A percentile compares a stretch with the other conserved stretches of the same genome.
Conservation (phyloP, 768 basidiomycete genomes). For the Imleria badia region DNA sequence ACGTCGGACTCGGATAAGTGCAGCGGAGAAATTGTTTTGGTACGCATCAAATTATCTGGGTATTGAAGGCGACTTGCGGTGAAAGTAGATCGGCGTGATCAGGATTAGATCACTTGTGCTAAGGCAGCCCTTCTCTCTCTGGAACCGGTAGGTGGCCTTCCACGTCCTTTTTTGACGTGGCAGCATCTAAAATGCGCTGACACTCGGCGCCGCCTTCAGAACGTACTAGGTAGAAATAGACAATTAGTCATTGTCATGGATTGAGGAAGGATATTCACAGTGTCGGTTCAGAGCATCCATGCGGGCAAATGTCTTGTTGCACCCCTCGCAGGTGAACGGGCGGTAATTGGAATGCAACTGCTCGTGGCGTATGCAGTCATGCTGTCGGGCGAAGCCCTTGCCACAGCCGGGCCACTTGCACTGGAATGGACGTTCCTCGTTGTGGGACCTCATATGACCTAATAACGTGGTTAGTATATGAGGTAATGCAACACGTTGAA, state of each 20-base stretch:
- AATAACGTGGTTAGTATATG: constrained; percentile 11
- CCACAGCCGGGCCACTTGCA: constrained; percentile 95
- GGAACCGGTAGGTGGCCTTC: constrained; percentile 18
- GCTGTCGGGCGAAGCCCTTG: constrained; percentile 92
- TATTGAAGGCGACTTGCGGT: constrained; percentile 20
- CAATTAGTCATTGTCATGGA: not conserved
- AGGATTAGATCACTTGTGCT: constrained; percentile 32
- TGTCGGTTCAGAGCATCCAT: constrained; percentile 96
- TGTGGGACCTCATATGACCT: constrained; percentile 95
- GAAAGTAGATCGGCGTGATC: constrained; percentile 1
- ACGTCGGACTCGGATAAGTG: not conserved
- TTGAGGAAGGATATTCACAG: constrained; percentile 51
- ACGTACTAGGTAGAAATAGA: constrained; percentile 47
- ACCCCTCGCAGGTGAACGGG: constrained; percentile 92
- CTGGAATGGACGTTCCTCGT: constrained; percentile 92
- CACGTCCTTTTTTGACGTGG: constrained; percentile 30
- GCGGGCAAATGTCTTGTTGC: constrained; percentile 88
- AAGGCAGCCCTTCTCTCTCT: constrained; percentile 34
- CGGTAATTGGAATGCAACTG: constrained; percentile 90
- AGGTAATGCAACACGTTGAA: constrained; percentile 9
- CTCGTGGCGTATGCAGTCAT: constrained; percentile 96
- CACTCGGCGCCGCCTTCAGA: constrained; percentile 85
- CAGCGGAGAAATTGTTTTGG: constrained; percentile 18
- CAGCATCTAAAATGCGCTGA: constrained; percentile 40
- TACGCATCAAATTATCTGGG: constrained; percentile 26